A percentile compares a stretch with the other conserved stretches of the same genome.
phyloP scores from a whole-genome alignment of 2,329 filamentous ascomycete species.

The Aspergillus alliaceus region DNA sequence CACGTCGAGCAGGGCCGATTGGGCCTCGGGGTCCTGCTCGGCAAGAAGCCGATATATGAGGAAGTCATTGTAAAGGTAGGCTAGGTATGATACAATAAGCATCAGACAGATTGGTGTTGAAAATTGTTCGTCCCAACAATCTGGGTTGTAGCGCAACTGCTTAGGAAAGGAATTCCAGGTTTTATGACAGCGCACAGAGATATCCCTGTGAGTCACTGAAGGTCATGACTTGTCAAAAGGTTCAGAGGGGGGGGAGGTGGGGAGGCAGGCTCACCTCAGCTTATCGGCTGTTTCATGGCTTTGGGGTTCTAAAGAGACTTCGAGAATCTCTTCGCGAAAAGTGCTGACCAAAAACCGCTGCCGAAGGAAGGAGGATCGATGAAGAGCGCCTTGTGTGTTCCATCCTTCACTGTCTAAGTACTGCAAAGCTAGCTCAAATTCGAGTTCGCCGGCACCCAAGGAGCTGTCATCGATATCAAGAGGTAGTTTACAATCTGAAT shows the following conservation, averaged over 20 bases:
- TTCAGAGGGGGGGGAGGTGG: background rate
- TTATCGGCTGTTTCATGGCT: conserved; percentile 13
- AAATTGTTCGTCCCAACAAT: conserved; percentile 18
- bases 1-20: conserved; percentile 18
- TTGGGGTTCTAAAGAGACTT: conserved; percentile 21
- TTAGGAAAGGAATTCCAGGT: conserved; percentile 23
- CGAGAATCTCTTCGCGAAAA: conserved; percentile 29
- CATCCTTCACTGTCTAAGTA: conserved; percentile 22
- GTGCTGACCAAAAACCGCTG: conserved; percentile 24
- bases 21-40: conserved; percentile 20
- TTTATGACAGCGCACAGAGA: conserved; percentile 22
- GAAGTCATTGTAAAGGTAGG: conserved; percentile 29
- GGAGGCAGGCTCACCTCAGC: conserved; percentile 18
- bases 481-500: conserved; percentile 23
- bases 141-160: conserved; percentile 21
- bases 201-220: conserved; percentile 14
- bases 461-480: conserved; percentile 26
- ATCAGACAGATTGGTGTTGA: conserved; percentile 32
- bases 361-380: conserved; percentile 25
- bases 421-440: conserved; percentile 5
- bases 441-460: conserved; percentile 5
- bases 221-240: too few relatives aligned
- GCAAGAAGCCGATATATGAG: conserved; percentile 28
- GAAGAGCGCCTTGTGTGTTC: conserved; percentile 16
- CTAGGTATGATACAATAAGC: conserved; percentile 26